Evolutionary conservation across 2,329 filamentous ascomycete genomes (phyloP).

Genomic region (Penicillium sp.): DNA sequence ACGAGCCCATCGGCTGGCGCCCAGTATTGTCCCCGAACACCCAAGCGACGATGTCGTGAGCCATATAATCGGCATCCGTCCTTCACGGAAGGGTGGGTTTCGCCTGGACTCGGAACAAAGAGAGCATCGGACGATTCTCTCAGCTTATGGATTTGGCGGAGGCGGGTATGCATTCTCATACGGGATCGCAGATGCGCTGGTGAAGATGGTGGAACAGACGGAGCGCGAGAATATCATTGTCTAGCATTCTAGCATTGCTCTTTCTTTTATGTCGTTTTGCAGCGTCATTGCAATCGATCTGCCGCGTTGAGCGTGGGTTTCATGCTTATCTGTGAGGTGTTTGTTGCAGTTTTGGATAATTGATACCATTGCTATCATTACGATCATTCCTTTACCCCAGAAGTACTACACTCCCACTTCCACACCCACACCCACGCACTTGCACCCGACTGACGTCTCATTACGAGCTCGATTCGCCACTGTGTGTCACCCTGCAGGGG

Average conservation of each 20-base stretch:
- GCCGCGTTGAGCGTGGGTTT: too few species aligned
- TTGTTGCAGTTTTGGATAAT: too few species aligned
- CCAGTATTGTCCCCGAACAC: slow-evolving; percentile 34
- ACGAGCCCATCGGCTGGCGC: slow-evolving; percentile 39
- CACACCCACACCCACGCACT: too few species aligned
- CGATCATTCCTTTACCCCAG: too few species aligned
- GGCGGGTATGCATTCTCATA: slow-evolving; percentile 41
- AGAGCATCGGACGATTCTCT: slow-evolving; percentile 28
- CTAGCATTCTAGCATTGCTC: too few species aligned
- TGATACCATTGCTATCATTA: too few species aligned
- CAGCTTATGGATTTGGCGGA: slow-evolving; percentile 40
- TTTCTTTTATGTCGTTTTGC: too few species aligned
- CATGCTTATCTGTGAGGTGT: too few species aligned
- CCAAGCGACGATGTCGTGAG: slow-evolving; percentile 30
- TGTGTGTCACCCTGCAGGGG: too few species aligned
- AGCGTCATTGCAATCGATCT: not conserved
- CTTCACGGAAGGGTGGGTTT: slow-evolving; percentile 35
- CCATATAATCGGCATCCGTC: slow-evolving; percentile 39
- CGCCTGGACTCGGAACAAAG: slow-evolving; percentile 33
- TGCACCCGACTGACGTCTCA: too few species aligned
- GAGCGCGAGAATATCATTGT: slow-evolving; percentile 33
- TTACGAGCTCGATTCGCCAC: too few species aligned
- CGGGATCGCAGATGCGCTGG: slow-evolving; percentile 35
- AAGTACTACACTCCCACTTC: too few species aligned
- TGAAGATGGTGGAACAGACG: slow-evolving; percentile 36